Conservation (phyloP, 345 rosid species). For the Turritis glabra region DNA sequence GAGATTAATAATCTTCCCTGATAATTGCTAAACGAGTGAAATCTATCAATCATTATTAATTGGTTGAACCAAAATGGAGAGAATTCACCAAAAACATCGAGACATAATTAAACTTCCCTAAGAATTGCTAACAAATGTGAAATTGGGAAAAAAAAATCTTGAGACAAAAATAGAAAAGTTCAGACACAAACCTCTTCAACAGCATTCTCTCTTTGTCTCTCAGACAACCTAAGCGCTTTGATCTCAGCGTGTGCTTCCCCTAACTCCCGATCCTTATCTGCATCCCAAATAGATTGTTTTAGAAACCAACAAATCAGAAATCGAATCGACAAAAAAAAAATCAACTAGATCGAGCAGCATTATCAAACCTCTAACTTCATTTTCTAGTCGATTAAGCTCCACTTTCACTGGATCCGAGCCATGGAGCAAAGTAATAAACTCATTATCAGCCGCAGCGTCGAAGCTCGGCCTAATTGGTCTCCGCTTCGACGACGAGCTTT, state of each 20-base stretch:
- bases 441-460: conserved; percentile 78
- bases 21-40: not conserved
- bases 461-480: conserved; percentile 75
- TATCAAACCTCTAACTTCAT: conserved; percentile 88
- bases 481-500: conserved; percentile 65
- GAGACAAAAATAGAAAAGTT: conserved; percentile 4
- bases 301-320: conserved; percentile 11
- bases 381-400: conserved; percentile 98
- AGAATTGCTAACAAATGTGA: not conserved
- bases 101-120: not conserved
- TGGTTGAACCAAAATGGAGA: not conserved
- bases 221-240: conserved; percentile 83
- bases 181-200: conserved; percentile 89
- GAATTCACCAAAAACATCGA: not conserved
- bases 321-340: conserved; percentile 35
- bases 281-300: not conserved
- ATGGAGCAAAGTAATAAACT: conserved; percentile 82
- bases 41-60: not conserved
- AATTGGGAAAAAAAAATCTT: not conserved
- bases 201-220: conserved; percentile 91
- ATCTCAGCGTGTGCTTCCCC: conserved; percentile 97
- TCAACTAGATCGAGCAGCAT: conserved; percentile 68
- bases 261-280: conserved; percentile 96
- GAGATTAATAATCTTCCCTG: not conserved
- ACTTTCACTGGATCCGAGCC: conserved; percentile 99